phyloP scores from a whole-genome alignment of 2,329 filamentous ascomycete species.

The Neocucurbitaria cava region DNA sequence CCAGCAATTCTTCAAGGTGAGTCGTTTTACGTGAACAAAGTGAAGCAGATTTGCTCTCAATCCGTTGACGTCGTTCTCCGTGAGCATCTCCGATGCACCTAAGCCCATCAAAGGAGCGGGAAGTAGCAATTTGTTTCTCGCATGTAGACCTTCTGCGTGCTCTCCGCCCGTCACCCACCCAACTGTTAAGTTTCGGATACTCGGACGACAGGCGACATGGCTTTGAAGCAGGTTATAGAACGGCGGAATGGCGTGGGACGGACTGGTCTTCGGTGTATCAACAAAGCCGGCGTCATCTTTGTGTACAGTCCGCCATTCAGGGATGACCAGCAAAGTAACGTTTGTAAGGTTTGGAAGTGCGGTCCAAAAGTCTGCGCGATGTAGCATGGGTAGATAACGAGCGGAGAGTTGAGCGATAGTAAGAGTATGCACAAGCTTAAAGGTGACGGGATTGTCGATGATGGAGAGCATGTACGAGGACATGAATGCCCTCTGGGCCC shows the following conservation, averaged over 20 bases:
- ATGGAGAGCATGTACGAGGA: constrained; percentile 71
- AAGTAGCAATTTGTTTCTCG: constrained; percentile 68
- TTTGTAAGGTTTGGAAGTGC: constrained; percentile 62
- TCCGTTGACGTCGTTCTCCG: constrained; percentile 14
- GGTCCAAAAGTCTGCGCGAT: constrained; percentile 67
- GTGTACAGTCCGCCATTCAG: constrained; percentile 69
- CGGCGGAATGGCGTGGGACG: constrained; percentile 59
- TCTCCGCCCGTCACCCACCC: constrained; percentile 75
- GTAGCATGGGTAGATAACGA: constrained; percentile 63
- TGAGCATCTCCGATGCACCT: constrained; percentile 8
- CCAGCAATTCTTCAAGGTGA: constrained; percentile 75
- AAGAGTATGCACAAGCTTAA: constrained; percentile 63
- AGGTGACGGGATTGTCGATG: constrained; percentile 65
- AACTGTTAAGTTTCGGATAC: constrained; percentile 66
- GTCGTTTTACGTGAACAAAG: constrained; percentile 63
- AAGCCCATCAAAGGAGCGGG: constrained; percentile 63
- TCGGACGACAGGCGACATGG: constrained; percentile 56
- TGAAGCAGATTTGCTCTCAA: constrained; percentile 50
- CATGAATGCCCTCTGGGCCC: constrained; percentile 72
- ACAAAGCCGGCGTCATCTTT: constrained; percentile 61
- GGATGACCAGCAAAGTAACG: constrained; percentile 67
- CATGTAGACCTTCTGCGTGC: constrained; percentile 66
- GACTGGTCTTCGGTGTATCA: constrained; percentile 57
- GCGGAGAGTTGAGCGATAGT: constrained; percentile 70
- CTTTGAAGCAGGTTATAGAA: constrained; percentile 62